Conservation (phyloP, 345 rosid genomes). For the Orychophragmus violaceus region DNA sequence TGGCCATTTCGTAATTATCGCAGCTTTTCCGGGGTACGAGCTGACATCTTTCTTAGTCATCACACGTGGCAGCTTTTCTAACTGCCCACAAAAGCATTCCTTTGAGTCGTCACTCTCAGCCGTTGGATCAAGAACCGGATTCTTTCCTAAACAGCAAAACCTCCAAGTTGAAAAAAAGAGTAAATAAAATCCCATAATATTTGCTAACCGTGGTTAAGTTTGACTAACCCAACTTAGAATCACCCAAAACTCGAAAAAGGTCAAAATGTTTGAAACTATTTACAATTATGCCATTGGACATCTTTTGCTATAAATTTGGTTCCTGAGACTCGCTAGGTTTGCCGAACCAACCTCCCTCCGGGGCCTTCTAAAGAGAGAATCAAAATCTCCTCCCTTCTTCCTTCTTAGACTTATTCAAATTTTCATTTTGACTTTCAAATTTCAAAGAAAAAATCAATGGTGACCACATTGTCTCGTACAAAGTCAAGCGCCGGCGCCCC, state of each 20-base stretch:
- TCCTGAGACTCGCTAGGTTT: conserved; percentile 32
- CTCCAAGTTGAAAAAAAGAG: background rate
- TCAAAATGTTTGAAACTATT: background rate
- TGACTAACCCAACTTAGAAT: conserved; percentile 20
- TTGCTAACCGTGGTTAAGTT: conserved; percentile 26
- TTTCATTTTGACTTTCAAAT: background rate
- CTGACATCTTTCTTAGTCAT: conserved; percentile 13
- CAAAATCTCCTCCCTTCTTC: background rate
- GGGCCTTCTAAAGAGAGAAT: background rate
- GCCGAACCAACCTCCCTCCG: conserved; percentile 31
- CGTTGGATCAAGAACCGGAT: conserved; percentile 28
- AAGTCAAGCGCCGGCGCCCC: conserved; percentile 15
- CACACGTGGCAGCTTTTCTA: conserved; percentile 24
- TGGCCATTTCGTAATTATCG: conserved; percentile 16
- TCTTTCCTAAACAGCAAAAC: conserved; percentile 20
- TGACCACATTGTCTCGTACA: conserved; percentile 26
- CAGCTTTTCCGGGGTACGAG: background rate
- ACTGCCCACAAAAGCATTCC: conserved; percentile 13
- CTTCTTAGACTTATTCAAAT: background rate
- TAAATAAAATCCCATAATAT: background rate
- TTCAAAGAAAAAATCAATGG: background rate
- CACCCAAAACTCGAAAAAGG: conserved; percentile 6
- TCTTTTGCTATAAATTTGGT: conserved; percentile 22
- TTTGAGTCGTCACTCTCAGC: no score
- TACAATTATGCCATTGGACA: conserved; percentile 20